These are phyloP conservation scores for Rutidosis leptorrhynchoides DNA, from an alignment of 129 eudicot species.

Conservation along the genomic window DNA sequence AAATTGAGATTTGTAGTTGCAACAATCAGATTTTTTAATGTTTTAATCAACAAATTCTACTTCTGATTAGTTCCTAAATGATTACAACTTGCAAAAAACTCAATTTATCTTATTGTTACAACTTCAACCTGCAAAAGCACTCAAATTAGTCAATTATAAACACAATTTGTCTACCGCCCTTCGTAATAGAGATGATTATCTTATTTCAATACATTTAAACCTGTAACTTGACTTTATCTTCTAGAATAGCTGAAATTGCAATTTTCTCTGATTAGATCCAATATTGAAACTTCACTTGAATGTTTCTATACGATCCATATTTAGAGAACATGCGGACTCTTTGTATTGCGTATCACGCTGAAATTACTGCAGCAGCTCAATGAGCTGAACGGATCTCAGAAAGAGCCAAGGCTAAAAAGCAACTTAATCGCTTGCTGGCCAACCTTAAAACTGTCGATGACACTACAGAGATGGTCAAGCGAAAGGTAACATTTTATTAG, in stretches of 20 bases:
- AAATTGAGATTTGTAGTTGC: not conserved
- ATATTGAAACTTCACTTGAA: slow-evolving; percentile 2
- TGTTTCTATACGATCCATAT: slow-evolving; percentile 6
- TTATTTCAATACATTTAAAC: not conserved
- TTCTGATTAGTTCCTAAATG: no score
- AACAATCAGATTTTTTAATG: no score
- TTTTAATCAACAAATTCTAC: no score
- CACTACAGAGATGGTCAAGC: slow-evolving; percentile 15
- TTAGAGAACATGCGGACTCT: slow-evolving; percentile 97
- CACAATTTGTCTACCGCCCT: not conserved
- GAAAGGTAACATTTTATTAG: slow-evolving; percentile 39
- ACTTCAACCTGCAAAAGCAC: not conserved
- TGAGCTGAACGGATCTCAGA: slow-evolving; percentile 59
- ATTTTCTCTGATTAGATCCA: slow-evolving; percentile 2
- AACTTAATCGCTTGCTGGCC: slow-evolving; percentile 46
- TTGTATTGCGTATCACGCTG: slow-evolving; percentile 89
- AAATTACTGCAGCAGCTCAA: slow-evolving; percentile 82
- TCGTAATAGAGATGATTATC: not conserved
- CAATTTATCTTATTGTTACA: not conserved
- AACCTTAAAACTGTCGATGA: slow-evolving; percentile 33
- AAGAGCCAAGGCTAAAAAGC: slow-evolving; percentile 54
- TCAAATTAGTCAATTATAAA: not conserved
- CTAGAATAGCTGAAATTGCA: not conserved
- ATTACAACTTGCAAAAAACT: not conserved
- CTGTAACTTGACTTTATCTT: not conserved